Evolutionary conservation across 176 grass and related monocot genomes (phyloP).

Genomic region (Zoysia pacifica): DNA sequence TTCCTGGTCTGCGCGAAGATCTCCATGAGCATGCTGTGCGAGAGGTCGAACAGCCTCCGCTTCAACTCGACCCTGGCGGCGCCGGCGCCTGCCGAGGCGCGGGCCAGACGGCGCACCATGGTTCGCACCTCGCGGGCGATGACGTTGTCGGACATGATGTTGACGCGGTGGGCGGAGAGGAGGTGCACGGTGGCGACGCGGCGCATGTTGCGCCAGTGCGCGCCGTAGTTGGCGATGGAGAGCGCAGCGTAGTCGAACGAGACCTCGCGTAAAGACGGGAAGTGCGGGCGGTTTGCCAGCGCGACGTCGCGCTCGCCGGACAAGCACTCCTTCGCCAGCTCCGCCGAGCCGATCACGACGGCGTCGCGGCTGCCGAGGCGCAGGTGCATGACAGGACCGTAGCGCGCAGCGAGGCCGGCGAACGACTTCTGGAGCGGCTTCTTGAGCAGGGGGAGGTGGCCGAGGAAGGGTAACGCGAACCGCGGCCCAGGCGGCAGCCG

Average conservation of each 20-base stretch:
- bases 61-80: slow-evolving; percentile 55
- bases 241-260: slow-evolving; percentile 46
- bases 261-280: slow-evolving; percentile 39
- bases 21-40: slow-evolving; percentile 61
- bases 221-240: slow-evolving; percentile 40
- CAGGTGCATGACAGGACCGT: slow-evolving; percentile 52
- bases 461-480: slow-evolving; percentile 38
- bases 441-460: slow-evolving; percentile 63
- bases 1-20: slow-evolving; percentile 58
- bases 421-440: slow-evolving; percentile 47
- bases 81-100: not conserved
- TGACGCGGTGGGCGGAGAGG: slow-evolving; percentile 44
- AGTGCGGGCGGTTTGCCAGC: slow-evolving; percentile 60
- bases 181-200: slow-evolving; percentile 55
- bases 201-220: slow-evolving; percentile 58
- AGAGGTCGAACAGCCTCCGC: slow-evolving; percentile 56
- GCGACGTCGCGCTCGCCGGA: slow-evolving; percentile 45
- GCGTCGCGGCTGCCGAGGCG: slow-evolving; percentile 44
- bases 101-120: slow-evolving; percentile 36
- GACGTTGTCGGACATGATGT: slow-evolving; percentile 19
- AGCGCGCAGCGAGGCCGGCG: slow-evolving; percentile 25
- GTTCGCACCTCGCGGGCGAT: slow-evolving; percentile 34
- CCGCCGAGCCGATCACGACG: slow-evolving; percentile 48
- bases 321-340: slow-evolving; percentile 49
- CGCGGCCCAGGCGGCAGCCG: slow-evolving; percentile 25